phyloP scores from a whole-genome alignment of 768 basidiomycete genomes.

The Kwoniella newhampshirensis region DNA sequence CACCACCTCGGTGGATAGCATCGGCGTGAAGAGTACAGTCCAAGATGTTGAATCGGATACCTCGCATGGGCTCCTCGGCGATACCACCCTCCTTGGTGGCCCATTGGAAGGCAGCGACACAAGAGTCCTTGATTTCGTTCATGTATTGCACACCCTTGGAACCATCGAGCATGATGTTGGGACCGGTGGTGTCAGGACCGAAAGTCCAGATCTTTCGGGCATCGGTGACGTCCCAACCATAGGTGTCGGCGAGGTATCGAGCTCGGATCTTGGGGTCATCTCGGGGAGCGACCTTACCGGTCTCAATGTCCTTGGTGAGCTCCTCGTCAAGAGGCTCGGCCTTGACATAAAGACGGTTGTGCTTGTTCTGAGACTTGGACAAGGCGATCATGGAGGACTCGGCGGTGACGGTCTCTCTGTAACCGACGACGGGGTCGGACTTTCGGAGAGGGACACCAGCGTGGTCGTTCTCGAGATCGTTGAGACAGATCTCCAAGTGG shows the following conservation, averaged over 20 bases:
- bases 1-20: slow-evolving; percentile 99
- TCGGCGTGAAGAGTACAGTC: slow-evolving; percentile 97
- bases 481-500: slow-evolving; percentile 98
- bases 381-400: slow-evolving; percentile 94
- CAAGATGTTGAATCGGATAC: slow-evolving; percentile 90
- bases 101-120: slow-evolving; percentile 99
- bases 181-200: slow-evolving; percentile 95
- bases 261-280: slow-evolving; percentile 98
- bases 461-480: slow-evolving; percentile 99
- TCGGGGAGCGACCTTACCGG: slow-evolving; percentile 77
- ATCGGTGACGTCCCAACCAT: slow-evolving; percentile 98
- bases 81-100: slow-evolving; percentile 97
- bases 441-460: slow-evolving; percentile 98
- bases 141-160: slow-evolving; percentile 99
- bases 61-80: slow-evolving; percentile 98
- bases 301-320: slow-evolving; percentile 86
- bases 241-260: slow-evolving; percentile 91
- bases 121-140: slow-evolving; percentile 99
- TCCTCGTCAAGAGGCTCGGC: slow-evolving; percentile 92
- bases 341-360: slow-evolving; percentile 96
- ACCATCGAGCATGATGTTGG: slow-evolving; percentile 94
- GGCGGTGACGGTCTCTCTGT: slow-evolving; percentile 94
- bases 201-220: slow-evolving; percentile 99
- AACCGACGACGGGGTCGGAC: slow-evolving; percentile 90
- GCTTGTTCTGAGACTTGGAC: slow-evolving; percentile 99